Conservation (phyloP, 2,329 filamentous ascomycete genomes). For the Neonectria coccinea region DNA sequence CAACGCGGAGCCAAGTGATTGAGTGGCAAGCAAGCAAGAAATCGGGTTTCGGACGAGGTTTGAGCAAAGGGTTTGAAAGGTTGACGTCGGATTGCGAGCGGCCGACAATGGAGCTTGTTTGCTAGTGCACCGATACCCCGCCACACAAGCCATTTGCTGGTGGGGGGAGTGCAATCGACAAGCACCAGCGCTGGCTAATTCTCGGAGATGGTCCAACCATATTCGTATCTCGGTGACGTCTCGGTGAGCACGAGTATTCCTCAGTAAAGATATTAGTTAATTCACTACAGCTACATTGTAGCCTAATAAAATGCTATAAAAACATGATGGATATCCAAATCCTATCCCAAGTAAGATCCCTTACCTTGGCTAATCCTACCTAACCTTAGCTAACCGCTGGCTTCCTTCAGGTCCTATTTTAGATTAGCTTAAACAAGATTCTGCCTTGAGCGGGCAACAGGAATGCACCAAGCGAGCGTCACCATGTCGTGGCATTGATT, state of each 20-base stretch:
- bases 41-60: neutral
- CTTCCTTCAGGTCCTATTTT: no score
- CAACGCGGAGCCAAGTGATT: neutral
- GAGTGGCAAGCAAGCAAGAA: neutral
- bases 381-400: no score
- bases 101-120: conserved; percentile 6
- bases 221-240: neutral
- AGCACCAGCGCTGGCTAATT: neutral
- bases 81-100: neutral
- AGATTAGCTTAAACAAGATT: neutral
- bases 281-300: no score
- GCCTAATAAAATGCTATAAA: no score
- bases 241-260: neutral
- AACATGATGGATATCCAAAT: no score
- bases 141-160: conserved; percentile 27
- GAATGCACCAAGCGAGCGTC: no score
- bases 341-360: no score
- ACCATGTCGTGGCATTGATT: no score
- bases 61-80: conserved; percentile 10
- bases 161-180: conserved; percentile 6
- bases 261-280: no score
- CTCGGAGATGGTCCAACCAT: neutral
- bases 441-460: neutral
- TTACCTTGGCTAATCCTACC: no score
- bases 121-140: conserved; percentile 37